Evolutionary conservation across 768 basidiomycete genomes (phyloP).

Genomic region (Termitomyces sp.): DNA sequence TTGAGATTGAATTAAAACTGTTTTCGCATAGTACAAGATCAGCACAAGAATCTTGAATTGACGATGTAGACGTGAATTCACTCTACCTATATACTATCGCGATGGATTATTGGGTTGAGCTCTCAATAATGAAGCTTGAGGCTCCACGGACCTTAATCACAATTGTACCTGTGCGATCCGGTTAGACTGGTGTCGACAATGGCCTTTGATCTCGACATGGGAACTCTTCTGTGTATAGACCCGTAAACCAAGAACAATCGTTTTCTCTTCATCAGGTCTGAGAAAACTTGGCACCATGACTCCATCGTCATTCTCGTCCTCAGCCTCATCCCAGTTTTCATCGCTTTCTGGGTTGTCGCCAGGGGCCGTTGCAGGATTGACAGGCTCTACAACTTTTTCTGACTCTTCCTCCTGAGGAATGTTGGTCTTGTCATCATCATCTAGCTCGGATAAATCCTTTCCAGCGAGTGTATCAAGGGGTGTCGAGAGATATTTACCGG

Average conservation of each 20-base stretch:
- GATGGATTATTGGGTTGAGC: too few species aligned
- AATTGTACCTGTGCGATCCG: too few species aligned
- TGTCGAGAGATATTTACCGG: constrained; percentile 12
- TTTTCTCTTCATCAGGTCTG: not conserved
- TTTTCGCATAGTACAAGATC: too few species aligned
- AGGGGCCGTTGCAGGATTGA: not conserved
- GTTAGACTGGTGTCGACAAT: not conserved
- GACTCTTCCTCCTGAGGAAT: not conserved
- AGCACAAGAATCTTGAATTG: too few species aligned
- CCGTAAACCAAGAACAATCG: constrained; percentile 1
- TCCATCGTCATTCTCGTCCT: not conserved
- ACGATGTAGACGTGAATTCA: too few species aligned
- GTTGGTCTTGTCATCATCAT: constrained; percentile 3
- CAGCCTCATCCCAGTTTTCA: not conserved
- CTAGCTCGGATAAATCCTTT: constrained; percentile 17
- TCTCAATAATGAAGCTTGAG: too few species aligned
- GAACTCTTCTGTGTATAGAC: constrained; percentile 2
- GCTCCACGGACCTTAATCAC: too few species aligned
- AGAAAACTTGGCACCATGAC: not conserved
- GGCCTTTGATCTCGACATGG: constrained; percentile 1
- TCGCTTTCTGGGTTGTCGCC: not conserved
- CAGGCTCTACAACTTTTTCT: not conserved
- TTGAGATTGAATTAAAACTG: too few species aligned
- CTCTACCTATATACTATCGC: too few species aligned
- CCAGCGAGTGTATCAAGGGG: constrained; percentile 18